Evolutionary conservation across 164 flowering plant species (phyloP).

Genomic region (Liquidambar formosana): DNA sequence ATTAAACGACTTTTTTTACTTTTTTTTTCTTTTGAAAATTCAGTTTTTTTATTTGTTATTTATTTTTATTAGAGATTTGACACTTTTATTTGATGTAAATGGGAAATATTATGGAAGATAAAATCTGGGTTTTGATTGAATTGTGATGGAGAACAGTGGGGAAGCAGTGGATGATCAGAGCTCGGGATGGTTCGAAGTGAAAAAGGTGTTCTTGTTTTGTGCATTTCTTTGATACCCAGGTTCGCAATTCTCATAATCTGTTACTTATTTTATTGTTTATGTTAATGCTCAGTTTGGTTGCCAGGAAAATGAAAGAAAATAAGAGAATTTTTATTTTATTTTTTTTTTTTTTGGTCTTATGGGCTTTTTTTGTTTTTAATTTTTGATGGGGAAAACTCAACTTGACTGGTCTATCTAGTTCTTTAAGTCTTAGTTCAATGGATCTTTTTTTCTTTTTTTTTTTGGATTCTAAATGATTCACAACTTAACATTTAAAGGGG

Average conservation of each 20-base stretch:
- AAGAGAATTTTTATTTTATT: no score
- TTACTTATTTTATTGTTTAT: neutral
- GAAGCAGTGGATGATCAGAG: conserved; percentile 67
- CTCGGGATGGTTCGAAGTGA: conserved; percentile 87
- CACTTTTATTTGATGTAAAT: no score
- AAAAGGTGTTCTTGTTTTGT: conserved; percentile 51
- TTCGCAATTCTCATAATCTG: neutral
- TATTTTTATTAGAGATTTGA: no score
- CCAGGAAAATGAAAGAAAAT: neutral
- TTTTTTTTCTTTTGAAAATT: no score
- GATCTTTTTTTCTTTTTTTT: no score
- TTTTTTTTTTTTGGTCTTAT: neutral
- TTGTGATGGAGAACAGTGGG: conserved; percentile 45
- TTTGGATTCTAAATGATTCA: no score
- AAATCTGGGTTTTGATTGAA: conserved; percentile 15
- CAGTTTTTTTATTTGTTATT: no score
- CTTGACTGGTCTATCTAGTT: neutral
- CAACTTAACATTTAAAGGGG: no score
- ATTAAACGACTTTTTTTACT: no score
- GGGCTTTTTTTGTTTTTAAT: neutral
- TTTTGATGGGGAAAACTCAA: neutral
- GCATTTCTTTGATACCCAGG: neutral
- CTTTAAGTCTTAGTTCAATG: neutral
- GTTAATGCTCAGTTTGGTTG: neutral
- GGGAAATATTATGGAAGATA: neutral